Conservation (phyloP, 2,329 filamentous ascomycete species). For the Fusarium sp. region DNA sequence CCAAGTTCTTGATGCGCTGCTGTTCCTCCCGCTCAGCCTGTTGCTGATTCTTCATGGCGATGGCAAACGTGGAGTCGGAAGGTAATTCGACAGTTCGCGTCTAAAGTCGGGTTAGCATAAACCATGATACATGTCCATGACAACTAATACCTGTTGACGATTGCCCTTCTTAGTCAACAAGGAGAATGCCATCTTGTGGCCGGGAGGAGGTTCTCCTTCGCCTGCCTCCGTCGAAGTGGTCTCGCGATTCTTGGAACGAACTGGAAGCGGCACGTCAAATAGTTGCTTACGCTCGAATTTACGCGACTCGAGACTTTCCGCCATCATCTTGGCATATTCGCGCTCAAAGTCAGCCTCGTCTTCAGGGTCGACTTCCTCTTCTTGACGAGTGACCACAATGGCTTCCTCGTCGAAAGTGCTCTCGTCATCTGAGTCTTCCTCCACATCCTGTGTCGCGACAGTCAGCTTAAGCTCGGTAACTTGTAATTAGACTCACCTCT, state of each 20-base stretch:
- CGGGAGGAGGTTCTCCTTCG: constrained; percentile 43
- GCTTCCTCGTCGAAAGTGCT: constrained; percentile 86
- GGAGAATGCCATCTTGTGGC: constrained; percentile 92
- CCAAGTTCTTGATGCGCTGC: constrained; percentile 97
- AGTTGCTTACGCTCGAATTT: constrained; percentile 96
- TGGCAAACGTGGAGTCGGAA: constrained; percentile 92
- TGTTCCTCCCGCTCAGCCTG: constrained; percentile 96
- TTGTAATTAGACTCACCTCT: constrained; percentile 61
- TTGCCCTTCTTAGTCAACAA: constrained; percentile 97
- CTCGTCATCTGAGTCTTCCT: constrained; percentile 66
- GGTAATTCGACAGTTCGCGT: constrained; percentile 92
- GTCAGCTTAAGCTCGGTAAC: constrained; percentile 16
- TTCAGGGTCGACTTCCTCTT: constrained; percentile 92
- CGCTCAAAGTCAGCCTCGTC: constrained; percentile 97
- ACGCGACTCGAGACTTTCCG: constrained; percentile 93
- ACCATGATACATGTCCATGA: not conserved
- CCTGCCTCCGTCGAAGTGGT: constrained; percentile 51
- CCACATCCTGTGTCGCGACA: constrained; percentile 60
- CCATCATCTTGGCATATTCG: constrained; percentile 98
- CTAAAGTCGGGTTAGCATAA: constrained; percentile 60
- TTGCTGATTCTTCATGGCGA: constrained; percentile 96
- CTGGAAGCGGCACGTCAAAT: constrained; percentile 97
- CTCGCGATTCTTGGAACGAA: constrained; percentile 80
- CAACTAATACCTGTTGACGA: constrained; percentile 83
- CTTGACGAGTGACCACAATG: constrained; percentile 91